Evolutionary conservation across 2,329 filamentous ascomycete genomes (phyloP).

Genomic region (Ophiostoma pallidulum): DNA sequence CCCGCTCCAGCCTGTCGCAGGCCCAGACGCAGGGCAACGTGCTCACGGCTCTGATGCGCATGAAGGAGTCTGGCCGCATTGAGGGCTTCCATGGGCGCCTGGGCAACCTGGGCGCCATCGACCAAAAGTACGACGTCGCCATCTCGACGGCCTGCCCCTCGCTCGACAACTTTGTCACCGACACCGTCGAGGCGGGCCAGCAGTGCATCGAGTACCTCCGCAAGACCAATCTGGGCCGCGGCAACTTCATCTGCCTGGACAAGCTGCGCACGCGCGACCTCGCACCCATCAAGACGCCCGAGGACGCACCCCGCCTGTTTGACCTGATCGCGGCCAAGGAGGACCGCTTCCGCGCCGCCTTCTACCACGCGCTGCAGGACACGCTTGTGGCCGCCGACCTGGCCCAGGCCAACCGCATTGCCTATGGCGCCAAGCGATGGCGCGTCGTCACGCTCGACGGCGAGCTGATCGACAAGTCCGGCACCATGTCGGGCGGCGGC

Average conservation of each 20-base stretch:
- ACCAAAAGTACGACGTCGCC: conserved; percentile 91
- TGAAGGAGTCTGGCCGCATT: conserved; percentile 92
- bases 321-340: conserved; percentile 87
- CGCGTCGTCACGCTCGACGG: conserved; percentile 92
- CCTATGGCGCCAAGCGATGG: conserved; percentile 89
- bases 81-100: conserved; percentile 94
- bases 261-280: conserved; percentile 73
- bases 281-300: conserved; percentile 73
- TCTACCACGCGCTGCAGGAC: conserved; percentile 92
- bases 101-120: conserved; percentile 88
- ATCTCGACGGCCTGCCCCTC: conserved; percentile 91
- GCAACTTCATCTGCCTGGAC: conserved; percentile 94
- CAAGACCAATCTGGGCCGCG: conserved; percentile 93
- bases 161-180: conserved; percentile 93
- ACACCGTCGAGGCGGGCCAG: conserved; percentile 90
- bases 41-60: conserved; percentile 79
- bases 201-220: conserved; percentile 96
- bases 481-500: conserved; percentile 97
- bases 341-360: conserved; percentile 76
- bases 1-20: conserved; percentile 76
- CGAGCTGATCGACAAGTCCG: conserved; percentile 93
- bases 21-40: conserved; percentile 93
- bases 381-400: conserved; percentile 89
- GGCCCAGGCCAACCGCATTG: conserved; percentile 93
- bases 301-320: conserved; percentile 85